A percentile compares a stretch with the other conserved stretches of the same genome.
These are phyloP conservation scores for Candida pini DNA, from an alignment of 805 yeast species.

Conservation along the genomic window DNA sequence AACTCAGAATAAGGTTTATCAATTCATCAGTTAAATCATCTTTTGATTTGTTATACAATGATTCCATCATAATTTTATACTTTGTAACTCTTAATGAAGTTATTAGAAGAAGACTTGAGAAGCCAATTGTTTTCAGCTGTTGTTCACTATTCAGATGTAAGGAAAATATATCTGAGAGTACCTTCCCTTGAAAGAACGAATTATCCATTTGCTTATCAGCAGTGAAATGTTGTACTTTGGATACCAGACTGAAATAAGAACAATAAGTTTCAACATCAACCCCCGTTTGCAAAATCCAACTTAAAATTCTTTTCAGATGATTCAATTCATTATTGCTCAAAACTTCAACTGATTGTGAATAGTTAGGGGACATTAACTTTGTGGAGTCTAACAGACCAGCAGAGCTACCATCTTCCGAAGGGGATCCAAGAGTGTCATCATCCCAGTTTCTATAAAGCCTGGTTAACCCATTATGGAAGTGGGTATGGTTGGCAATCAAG, in stretches of 20 bases:
- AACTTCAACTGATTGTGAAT: too few relatives aligned
- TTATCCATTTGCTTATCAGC: slow-evolving; percentile 17
- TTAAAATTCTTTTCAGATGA: slow-evolving; percentile 14
- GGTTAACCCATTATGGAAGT: slow-evolving; percentile 25
- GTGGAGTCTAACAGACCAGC: too few relatives aligned
- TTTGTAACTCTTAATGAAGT: slow-evolving; percentile 48
- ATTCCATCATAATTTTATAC: slow-evolving; percentile 46
- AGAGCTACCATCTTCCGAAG: too few relatives aligned
- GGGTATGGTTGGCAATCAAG: slow-evolving; percentile 28
- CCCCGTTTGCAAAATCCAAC: slow-evolving; percentile 13
- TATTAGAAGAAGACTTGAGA: slow-evolving; percentile 46
- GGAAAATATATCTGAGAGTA: slow-evolving; percentile 22
- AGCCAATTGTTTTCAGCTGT: slow-evolving; percentile 40
- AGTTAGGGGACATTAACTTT: too few relatives aligned
- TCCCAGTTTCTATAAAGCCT: slow-evolving; percentile 18
- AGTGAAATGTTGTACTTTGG: slow-evolving; percentile 18
- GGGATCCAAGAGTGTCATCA: slow-evolving; percentile 9
- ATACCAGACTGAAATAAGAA: slow-evolving; percentile 21
- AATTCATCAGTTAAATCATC: slow-evolving; percentile 16
- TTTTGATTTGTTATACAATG: slow-evolving; percentile 28
- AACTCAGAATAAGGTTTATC: slow-evolving; percentile 21
- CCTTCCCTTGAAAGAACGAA: slow-evolving; percentile 17
- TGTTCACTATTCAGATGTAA: slow-evolving; percentile 13
- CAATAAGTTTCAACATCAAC: slow-evolving; percentile 22
- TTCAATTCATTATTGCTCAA: slow-evolving; percentile 16